Conservation (phyloP, 2,329 filamentous ascomycete genomes). For the Xylaria sp. region DNA sequence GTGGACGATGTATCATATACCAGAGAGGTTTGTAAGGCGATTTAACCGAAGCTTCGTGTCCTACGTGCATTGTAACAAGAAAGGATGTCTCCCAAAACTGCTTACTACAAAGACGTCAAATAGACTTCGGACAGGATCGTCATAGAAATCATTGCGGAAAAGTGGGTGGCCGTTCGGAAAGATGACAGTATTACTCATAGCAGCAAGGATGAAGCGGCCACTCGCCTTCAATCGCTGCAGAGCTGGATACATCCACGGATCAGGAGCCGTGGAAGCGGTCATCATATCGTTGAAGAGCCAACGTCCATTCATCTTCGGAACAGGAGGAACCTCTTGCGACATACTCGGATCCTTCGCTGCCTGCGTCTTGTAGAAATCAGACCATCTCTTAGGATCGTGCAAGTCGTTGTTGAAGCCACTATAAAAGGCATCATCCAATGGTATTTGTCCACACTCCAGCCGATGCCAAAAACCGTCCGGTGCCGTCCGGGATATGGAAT, state of each 20-base stretch:
- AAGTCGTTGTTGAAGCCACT: slow-evolving; percentile 77
- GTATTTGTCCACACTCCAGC: slow-evolving; percentile 83
- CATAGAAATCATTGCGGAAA: slow-evolving; percentile 57
- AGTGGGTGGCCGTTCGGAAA: slow-evolving; percentile 79
- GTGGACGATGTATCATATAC: background rate
- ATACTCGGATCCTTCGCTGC: slow-evolving; percentile 49
- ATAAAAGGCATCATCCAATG: slow-evolving; percentile 78
- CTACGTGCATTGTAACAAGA: background rate
- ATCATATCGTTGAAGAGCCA: slow-evolving; percentile 93
- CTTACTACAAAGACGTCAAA: slow-evolving; percentile 82
- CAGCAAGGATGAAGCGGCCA: slow-evolving; percentile 74
- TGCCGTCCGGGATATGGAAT: slow-evolving; percentile 78
- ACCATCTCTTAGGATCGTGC: slow-evolving; percentile 70
- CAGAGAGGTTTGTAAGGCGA: background rate
- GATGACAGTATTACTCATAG: slow-evolving; percentile 87
- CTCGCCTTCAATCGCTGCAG: slow-evolving; percentile 70
- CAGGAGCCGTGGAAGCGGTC: slow-evolving; percentile 69
- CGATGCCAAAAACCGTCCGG: slow-evolving; percentile 87
- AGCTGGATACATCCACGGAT: slow-evolving; percentile 89
- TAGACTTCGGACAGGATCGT: slow-evolving; percentile 64
- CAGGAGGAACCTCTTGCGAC: slow-evolving; percentile 56
- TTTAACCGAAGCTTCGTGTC: background rate
- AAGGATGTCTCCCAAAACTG: background rate
- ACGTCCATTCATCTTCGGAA: slow-evolving; percentile 78
- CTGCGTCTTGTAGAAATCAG: slow-evolving; percentile 61